Evolutionary conservation across 176 grass and related monocot species (phyloP).

Genomic region (barley (Hordeum vulgare)): MorexV3_pseudomolecules_assembly NC_058520.1:102778170-102778669

Average conservation of each 20-base stretch:
- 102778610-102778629: not conserved
- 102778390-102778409: not conserved
- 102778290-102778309: too few relatives aligned
- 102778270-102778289: too few relatives aligned
- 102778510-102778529: constrained; percentile 17
- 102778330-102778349: too few relatives aligned
- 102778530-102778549: not conserved
- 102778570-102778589: constrained; percentile 26
- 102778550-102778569: constrained; percentile 18
- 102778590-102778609: constrained; percentile 21
- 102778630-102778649: not conserved
- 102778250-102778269: too few relatives aligned
- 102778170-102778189: too few relatives aligned
- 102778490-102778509: constrained; percentile 8
- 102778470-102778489: not conserved
- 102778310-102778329: too few relatives aligned
- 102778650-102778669: not conserved
- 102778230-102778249: too few relatives aligned
- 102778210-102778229: too few relatives aligned
- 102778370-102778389: too few relatives aligned
- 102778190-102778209: too few relatives aligned
- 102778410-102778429: not conserved
- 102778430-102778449: too few relatives aligned
- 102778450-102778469: not conserved
- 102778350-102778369: too few relatives aligned